These are phyloP conservation scores for Pisolithus thermaeus DNA, from an alignment of 1,284 basidiomycete genomes.

Conservation along the genomic window DNA sequence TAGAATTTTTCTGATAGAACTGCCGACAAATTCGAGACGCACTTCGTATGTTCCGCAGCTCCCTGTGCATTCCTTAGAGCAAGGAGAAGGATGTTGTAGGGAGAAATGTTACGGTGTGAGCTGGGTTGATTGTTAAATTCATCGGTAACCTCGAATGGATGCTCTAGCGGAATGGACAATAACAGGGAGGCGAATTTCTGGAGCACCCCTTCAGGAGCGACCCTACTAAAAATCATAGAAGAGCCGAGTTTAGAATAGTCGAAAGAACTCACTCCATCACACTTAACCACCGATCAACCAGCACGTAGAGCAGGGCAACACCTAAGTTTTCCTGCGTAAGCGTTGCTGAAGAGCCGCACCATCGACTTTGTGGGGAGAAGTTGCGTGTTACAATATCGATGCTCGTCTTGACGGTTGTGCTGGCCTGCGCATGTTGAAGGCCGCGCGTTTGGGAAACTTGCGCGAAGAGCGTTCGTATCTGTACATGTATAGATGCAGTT, in stretches of 20 bases:
- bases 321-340: neutral
- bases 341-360: neutral
- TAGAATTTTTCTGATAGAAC: too few relatives aligned
- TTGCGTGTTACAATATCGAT: neutral
- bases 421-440: neutral
- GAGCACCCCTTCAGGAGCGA: neutral
- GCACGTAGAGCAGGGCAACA: neutral
- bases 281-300: neutral
- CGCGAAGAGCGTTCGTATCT: constrained; percentile 25
- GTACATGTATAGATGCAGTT: neutral
- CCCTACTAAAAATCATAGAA: neutral
- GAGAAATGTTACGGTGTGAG: constrained; percentile 9
- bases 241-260: neutral
- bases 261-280: neutral
- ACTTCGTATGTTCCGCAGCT: too few relatives aligned
- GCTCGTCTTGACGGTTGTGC: neutral
- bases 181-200: neutral
- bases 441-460: too few relatives aligned
- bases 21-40: too few relatives aligned
- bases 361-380: neutral
- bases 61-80: too few relatives aligned
- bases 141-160: neutral
- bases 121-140: neutral
- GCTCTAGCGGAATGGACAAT: neutral
- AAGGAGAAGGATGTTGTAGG: neutral